Conservation (phyloP, 2,329 filamentous ascomycete genomes). For the Scleromitrula shiraiana region DNA sequence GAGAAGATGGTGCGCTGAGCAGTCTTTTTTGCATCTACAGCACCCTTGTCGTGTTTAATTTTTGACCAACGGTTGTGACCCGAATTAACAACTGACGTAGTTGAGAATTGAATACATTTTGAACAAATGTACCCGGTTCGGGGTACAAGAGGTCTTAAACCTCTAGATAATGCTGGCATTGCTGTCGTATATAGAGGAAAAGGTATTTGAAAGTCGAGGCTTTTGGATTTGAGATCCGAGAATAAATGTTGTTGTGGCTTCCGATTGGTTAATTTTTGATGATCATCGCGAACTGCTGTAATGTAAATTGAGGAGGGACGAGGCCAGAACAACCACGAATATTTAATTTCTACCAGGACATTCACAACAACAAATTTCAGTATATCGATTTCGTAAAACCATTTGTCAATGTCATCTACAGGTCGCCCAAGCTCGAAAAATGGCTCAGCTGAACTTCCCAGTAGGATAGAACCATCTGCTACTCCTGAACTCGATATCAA, state of each 20-base stretch:
- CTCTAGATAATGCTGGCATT: conserved; percentile 26
- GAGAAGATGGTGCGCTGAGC: conserved; percentile 59
- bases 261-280: conserved; percentile 8
- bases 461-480: conserved; percentile 34
- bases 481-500: conserved; percentile 79
- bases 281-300: conserved; percentile 2
- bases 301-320: conserved; percentile 5
- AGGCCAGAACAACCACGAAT: conserved; percentile 8
- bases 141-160: conserved; percentile 15
- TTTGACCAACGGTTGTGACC: conserved; percentile 95
- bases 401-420: conserved; percentile 29
- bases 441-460: conserved; percentile 28
- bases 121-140: conserved; percentile 17
- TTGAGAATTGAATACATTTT: conserved; percentile 34
- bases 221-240: not conserved
- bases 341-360: conserved; percentile 1
- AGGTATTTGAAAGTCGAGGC: not conserved
- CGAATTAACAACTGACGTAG: conserved; percentile 39
- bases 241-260: conserved; percentile 8
- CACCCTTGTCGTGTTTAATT: conserved; percentile 91
- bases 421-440: conserved; percentile 26
- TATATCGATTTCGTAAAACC: conserved; percentile 3
- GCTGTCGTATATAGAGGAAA: not conserved
- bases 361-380: not conserved
- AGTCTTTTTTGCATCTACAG: conserved; percentile 73